Conservation (phyloP, 306 rosid genomes). For the Carpinus fangiana region DNA sequence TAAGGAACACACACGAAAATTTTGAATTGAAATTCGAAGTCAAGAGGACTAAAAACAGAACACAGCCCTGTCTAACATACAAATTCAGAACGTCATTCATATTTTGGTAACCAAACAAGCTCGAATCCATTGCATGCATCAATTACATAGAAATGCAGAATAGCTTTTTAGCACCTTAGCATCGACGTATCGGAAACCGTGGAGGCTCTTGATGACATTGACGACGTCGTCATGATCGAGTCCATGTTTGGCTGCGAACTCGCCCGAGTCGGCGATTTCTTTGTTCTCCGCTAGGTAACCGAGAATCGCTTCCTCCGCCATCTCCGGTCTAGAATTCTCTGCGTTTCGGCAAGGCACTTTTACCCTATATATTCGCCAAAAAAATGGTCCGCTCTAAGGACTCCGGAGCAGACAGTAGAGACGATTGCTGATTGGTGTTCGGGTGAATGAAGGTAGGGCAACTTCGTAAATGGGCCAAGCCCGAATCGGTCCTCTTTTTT, state of each 20-base stretch:
- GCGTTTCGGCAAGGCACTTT: neutral
- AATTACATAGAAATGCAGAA: neutral
- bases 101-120: neutral
- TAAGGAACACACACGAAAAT: neutral
- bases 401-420: neutral
- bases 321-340: neutral
- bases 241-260: conserved; percentile 54
- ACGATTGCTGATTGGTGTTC: neutral
- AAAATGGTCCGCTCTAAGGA: neutral
- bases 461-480: conserved; percentile 1
- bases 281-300: conserved; percentile 51
- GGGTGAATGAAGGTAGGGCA: neutral
- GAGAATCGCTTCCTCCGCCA: conserved; percentile 78
- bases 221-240: conserved; percentile 69
- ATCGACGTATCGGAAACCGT: conserved; percentile 74
- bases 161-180: conserved; percentile 42
- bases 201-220: conserved; percentile 77
- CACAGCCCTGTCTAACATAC: neutral
- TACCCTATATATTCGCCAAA: neutral
- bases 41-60: neutral
- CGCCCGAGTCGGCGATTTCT: conserved; percentile 68
- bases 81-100: neutral
- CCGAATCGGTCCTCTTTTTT: neutral
- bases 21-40: neutral
- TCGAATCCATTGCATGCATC: neutral